These are phyloP conservation scores for Hsuehochloa calcarea DNA, from an alignment of 176 grass and related monocot genomes.

Conservation along the genomic window DNA sequence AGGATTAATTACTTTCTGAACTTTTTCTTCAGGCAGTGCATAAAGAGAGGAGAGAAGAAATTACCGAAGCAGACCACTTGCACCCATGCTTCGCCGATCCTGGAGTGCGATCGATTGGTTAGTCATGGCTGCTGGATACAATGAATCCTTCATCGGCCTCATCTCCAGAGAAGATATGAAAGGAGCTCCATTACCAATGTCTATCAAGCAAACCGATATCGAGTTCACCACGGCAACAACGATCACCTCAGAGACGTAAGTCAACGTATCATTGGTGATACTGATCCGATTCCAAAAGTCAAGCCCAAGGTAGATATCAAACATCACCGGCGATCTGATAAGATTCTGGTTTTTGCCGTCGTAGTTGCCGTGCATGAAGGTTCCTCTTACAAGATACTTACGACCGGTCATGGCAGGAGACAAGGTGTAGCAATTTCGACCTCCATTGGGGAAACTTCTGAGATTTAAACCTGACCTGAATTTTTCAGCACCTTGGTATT, in stretches of 20 bases:
- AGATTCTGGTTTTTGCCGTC: neutral
- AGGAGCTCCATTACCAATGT: constrained; percentile 9
- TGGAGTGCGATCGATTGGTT: neutral
- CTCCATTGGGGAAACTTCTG: too few relatives aligned
- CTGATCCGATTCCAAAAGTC: constrained; percentile 7
- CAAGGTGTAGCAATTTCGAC: too few relatives aligned
- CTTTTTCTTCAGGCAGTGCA: too few relatives aligned
- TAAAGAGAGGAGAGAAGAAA: too few relatives aligned
- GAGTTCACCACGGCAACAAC: neutral
- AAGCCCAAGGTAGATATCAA: neutral
- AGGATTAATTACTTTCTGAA: too few relatives aligned
- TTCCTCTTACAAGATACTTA: too few relatives aligned
- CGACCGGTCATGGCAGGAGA: too few relatives aligned
- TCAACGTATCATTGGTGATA: neutral
- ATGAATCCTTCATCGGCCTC: constrained; percentile 11
- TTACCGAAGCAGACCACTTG: neutral
- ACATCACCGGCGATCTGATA: neutral
- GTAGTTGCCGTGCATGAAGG: constrained; percentile 40
- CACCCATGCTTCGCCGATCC: neutral
- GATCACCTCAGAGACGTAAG: neutral
- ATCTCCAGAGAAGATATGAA: constrained; percentile 42
- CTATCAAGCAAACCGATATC: constrained; percentile 27
- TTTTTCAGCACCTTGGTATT: too few relatives aligned
- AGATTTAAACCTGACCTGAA: too few relatives aligned
- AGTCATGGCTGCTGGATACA: neutral